These are phyloP conservation scores for Penicillium roqueforti DNA, from an alignment of 495 filamentous ascomycete species.

Conservation along the genomic window DNA sequence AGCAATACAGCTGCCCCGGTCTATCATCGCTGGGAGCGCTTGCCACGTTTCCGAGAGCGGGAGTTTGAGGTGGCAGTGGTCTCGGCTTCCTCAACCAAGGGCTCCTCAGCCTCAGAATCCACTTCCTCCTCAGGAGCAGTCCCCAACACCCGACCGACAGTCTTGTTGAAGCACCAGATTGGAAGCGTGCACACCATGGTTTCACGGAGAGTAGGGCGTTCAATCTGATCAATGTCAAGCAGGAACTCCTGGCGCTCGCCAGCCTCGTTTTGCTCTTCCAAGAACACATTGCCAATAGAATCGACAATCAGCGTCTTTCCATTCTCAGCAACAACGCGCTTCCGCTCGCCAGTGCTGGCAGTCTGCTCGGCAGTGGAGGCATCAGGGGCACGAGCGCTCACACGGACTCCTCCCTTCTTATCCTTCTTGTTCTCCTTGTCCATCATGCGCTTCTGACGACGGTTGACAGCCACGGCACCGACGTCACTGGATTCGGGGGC, in stretches of 20 bases:
- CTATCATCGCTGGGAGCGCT: constrained; percentile 36
- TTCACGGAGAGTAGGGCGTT: constrained; percentile 60
- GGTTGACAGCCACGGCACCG: constrained; percentile 62
- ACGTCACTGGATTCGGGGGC: constrained; percentile 37
- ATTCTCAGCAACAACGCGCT: constrained; percentile 85
- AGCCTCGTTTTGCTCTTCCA: constrained; percentile 85
- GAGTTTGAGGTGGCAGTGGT: constrained; percentile 27
- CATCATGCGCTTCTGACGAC: constrained; percentile 81
- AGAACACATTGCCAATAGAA: constrained; percentile 81
- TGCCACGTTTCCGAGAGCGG: constrained; percentile 27
- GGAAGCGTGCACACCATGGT: constrained; percentile 69
- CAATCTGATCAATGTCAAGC: constrained; percentile 70
- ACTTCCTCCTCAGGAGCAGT: constrained; percentile 26
- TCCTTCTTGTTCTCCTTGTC: constrained; percentile 76
- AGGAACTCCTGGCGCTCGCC: constrained; percentile 77
- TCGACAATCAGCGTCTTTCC: constrained; percentile 94
- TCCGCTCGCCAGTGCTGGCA: constrained; percentile 62
- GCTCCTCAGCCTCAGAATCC: constrained; percentile 27
- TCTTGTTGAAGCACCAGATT: constrained; percentile 56
- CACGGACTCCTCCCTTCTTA: constrained; percentile 40
- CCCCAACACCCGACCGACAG: constrained; percentile 51
- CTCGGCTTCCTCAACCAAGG: constrained; percentile 27
- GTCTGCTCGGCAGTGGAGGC: constrained; percentile 46
- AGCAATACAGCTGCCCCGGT: neutral
- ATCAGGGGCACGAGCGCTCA: constrained; percentile 37